Evolutionary conservation across 495 filamentous ascomycete genomes (phyloP).

Genomic region (Mytilinidion resinicola): DNA sequence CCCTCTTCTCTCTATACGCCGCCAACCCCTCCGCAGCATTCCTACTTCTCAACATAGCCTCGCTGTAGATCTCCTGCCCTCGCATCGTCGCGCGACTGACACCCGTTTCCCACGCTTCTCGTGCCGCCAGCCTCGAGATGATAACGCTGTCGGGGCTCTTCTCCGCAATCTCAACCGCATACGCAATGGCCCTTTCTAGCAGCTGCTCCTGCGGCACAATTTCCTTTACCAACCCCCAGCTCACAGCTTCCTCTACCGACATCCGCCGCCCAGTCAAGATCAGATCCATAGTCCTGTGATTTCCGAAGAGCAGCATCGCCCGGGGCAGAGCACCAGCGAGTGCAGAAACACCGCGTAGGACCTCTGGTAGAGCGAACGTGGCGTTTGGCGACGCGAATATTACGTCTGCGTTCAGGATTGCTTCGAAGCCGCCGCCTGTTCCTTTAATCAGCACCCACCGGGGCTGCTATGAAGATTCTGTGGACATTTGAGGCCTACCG

Average conservation of each 20-base stretch:
- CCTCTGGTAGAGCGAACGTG: conserved; percentile 18
- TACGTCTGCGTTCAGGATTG: conserved; percentile 14
- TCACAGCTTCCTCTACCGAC: conserved; percentile 11
- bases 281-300: conserved; percentile 18
- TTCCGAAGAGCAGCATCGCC: conserved; percentile 12
- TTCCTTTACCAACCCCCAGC: conserved; percentile 18
- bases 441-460: background rate
- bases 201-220: conserved; percentile 19
- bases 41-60: conserved; percentile 25
- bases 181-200: conserved; percentile 6
- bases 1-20: conserved; percentile 28
- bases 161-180: conserved; percentile 15
- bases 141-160: conserved; percentile 13
- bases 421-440: conserved; percentile 13
- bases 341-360: conserved; percentile 15
- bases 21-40: conserved; percentile 28
- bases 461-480: background rate
- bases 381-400: conserved; percentile 18
- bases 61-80: conserved; percentile 15
- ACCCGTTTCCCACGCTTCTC: conserved; percentile 28
- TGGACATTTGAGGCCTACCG: conserved; percentile 1
- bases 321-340: conserved; percentile 15
- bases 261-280: conserved; percentile 14
- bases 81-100: conserved; percentile 27
- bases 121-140: conserved; percentile 19